Percentiles rank a stretch among this genome's conserved stretches.
phyloP scores from a whole-genome alignment of 2,329 filamentous ascomycete genomes.

The Pseudocercospora musae region DNA sequence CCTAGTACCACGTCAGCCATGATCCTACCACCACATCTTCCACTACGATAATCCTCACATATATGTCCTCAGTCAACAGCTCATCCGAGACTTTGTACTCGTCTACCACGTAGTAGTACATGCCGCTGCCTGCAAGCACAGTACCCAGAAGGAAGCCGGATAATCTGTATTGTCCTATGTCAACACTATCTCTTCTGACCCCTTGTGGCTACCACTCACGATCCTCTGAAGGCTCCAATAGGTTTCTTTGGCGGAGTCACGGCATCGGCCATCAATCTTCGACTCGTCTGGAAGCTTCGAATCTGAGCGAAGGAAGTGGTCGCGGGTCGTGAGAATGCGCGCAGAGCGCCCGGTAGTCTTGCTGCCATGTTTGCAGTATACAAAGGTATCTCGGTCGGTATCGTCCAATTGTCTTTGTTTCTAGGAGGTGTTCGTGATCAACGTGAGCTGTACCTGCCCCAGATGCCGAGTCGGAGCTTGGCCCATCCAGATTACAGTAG shows the following conservation, averaged over 20 bases:
- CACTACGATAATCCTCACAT: constrained; percentile 53
- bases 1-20: constrained; percentile 48
- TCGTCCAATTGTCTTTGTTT: neutral
- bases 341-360: constrained; percentile 30
- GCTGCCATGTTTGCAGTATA: neutral
- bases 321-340: constrained; percentile 26
- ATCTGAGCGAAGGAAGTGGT: constrained; percentile 8
- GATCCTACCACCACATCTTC: neutral
- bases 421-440: neutral
- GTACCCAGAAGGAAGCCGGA: constrained; percentile 90
- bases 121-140: constrained; percentile 70
- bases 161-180: constrained; percentile 54
- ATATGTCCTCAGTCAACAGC: constrained; percentile 90
- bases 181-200: neutral
- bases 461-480: neutral
- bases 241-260: constrained; percentile 58
- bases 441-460: neutral
- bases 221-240: constrained; percentile 68
- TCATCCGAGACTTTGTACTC: constrained; percentile 95
- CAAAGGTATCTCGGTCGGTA: neutral
- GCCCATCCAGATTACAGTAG: too few species aligned
- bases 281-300: constrained; percentile 41
- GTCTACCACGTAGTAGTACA: constrained; percentile 89
- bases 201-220: constrained; percentile 62
- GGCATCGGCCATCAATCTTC: constrained; percentile 19